Percentiles rank a stretch among this genome's conserved stretches.
Conservation (phyloP, 257 asterid species). For the Eustoma russellianum region DNA sequence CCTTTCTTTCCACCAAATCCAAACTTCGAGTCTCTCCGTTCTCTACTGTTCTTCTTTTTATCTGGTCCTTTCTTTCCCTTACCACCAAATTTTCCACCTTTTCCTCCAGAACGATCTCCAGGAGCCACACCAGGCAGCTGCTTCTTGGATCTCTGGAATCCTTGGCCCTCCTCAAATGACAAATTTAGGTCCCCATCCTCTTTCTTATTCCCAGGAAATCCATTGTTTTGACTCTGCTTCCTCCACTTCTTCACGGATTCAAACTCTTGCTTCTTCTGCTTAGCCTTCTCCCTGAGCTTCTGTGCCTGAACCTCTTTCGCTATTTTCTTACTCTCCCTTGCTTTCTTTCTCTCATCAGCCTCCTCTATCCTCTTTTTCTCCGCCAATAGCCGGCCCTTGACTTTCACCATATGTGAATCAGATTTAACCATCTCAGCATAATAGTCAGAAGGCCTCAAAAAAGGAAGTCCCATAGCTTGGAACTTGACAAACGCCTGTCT, state of each 20-base stretch:
- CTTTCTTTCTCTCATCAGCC: constrained; percentile 82
- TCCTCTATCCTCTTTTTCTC: constrained; percentile 76
- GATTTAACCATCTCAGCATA: constrained; percentile 94
- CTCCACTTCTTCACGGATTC: constrained; percentile 96
- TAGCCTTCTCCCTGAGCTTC: constrained; percentile 68
- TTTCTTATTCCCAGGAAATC: constrained; percentile 40
- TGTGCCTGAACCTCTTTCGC: constrained; percentile 76
- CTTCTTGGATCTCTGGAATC: constrained; percentile 49
- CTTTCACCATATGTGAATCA: constrained; percentile 84
- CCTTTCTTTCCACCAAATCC: constrained; percentile 95
- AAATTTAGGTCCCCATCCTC: constrained; percentile 41
- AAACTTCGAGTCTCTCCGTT: constrained; percentile 49
- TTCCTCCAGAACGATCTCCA: constrained; percentile 87
- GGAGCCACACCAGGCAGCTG: constrained; percentile 72
- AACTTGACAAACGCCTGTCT: constrained; percentile 50
- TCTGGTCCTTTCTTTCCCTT: constrained; percentile 41
- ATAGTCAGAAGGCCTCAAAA: constrained; percentile 74
- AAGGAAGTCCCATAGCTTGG: constrained; percentile 52
- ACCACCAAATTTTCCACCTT: constrained; percentile 27
- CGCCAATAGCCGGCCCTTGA: constrained; percentile 69
- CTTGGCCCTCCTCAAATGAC: constrained; percentile 59
- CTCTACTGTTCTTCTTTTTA: constrained; percentile 44
- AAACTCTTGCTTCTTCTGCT: constrained; percentile 81
- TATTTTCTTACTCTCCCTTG: constrained; percentile 77
- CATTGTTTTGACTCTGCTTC: constrained; percentile 76